Percentiles rank a stretch among this genome's conserved stretches.
phyloP scores from a whole-genome alignment of 345 rosid species.

The Reutealis trisperma region DNA sequence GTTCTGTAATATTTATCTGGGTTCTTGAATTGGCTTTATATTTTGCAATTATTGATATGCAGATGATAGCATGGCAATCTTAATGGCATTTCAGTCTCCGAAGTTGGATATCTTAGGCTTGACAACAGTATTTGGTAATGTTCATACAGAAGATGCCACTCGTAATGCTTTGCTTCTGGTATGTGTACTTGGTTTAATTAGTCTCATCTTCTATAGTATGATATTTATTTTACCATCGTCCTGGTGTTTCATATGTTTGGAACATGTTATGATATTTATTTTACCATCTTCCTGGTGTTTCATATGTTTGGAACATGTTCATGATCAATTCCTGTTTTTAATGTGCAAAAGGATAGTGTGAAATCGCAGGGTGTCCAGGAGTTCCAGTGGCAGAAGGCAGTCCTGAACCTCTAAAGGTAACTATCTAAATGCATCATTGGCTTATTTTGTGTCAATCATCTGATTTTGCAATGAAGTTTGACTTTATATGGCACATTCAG shows the following conservation, averaged over 20 bases:
- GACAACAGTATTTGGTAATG: constrained; percentile 91
- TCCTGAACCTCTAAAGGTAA: constrained; percentile 80
- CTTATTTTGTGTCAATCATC: neutral
- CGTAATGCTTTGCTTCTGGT: constrained; percentile 88
- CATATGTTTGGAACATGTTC: constrained; percentile 32
- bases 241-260: constrained; percentile 9
- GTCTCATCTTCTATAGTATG: neutral
- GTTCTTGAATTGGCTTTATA: neutral
- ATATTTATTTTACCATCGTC: constrained; percentile 1
- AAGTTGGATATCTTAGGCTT: constrained; percentile 76
- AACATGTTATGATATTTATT: neutral
- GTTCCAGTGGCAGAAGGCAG: constrained; percentile 90
- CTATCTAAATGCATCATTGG: constrained; percentile 11
- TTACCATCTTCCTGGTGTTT: constrained; percentile 5
- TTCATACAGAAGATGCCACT: constrained; percentile 67
- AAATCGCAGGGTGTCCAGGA: constrained; percentile 80
- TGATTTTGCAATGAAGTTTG: neutral
- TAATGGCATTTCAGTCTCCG: constrained; percentile 91
- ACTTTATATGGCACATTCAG: neutral
- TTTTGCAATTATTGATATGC: constrained; percentile 8
- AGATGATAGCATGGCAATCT: constrained; percentile 95
- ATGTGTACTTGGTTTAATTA: constrained; percentile 23
- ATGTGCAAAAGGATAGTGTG: constrained; percentile 88
- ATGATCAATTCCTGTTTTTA: constrained; percentile 50
- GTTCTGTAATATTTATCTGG: neutral